These are phyloP conservation scores for Haplosporangium gracile DNA, from an alignment of 192 early-diverging fungal species.

Conservation along the genomic window DNA sequence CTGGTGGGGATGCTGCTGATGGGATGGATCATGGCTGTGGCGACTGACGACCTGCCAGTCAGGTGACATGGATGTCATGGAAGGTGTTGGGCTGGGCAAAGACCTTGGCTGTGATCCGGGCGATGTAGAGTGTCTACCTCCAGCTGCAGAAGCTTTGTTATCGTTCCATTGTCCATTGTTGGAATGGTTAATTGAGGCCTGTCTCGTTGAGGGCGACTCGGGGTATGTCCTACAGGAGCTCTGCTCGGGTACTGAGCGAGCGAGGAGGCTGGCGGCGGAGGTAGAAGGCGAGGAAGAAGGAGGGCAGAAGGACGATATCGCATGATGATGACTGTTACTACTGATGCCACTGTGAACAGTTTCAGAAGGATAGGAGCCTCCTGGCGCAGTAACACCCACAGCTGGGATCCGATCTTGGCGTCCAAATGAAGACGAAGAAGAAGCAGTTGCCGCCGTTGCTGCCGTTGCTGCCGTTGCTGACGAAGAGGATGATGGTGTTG, in stretches of 20 bases:
- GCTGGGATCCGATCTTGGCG: slow-evolving; percentile 5
- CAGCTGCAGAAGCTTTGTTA: background rate
- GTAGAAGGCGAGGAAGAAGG: slow-evolving; percentile 1
- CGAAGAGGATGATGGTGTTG: background rate
- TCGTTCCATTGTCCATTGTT: slow-evolving; percentile 2
- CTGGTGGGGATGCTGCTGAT: slow-evolving; percentile 6
- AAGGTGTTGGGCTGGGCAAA: slow-evolving; percentile 40
- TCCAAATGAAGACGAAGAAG: background rate
- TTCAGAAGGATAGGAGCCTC: slow-evolving; percentile 9
- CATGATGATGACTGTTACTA: slow-evolving; percentile 2
- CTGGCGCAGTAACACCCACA: slow-evolving; percentile 2
- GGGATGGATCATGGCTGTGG: slow-evolving; percentile 3
- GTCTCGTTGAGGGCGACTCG: no score
- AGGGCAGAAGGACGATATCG: background rate
- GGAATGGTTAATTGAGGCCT: no score
- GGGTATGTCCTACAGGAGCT: background rate
- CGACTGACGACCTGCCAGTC: slow-evolving; percentile 13
- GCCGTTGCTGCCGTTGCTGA: background rate
- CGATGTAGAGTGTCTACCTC: background rate
- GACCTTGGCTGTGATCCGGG: slow-evolving; percentile 7
- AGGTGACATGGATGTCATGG: slow-evolving; percentile 21
- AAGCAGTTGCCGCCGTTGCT: no score
- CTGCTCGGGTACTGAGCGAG: slow-evolving; percentile 1
- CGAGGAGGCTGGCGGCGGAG: slow-evolving; percentile 1
- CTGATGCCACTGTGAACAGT: background rate